A percentile compares a stretch with the other conserved stretches of the same genome.
phyloP scores from a whole-genome alignment of 208 protist species.

The Vickermania ingenoplastis region DNA sequence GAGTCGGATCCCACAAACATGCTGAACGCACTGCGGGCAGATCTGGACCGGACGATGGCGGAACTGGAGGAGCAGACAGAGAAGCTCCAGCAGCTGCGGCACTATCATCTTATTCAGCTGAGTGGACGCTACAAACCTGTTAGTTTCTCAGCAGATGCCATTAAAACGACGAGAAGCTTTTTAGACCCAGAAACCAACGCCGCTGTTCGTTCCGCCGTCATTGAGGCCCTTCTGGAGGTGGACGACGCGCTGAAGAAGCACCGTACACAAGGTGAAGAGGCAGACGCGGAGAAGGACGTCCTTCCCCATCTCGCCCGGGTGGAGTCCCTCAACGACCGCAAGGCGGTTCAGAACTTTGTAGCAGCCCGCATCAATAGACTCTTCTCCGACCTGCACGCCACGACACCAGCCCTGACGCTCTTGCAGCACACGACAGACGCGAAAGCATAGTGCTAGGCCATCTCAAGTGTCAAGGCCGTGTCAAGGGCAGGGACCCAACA shows the following conservation, averaged over 20 bases:
- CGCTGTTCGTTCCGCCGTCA: conserved; percentile 40
- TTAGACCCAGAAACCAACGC: conserved; percentile 53
- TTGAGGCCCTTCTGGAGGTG: conserved; percentile 42
- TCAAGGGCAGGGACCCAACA: too few species aligned
- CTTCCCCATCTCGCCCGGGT: conserved; percentile 23
- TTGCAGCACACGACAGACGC: conserved; percentile 3
- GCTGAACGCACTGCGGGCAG: conserved; percentile 22
- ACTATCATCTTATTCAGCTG: conserved; percentile 50
- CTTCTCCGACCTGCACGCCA: conserved; percentile 44
- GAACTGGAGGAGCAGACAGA: conserved; percentile 33
- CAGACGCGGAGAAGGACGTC: background rate
- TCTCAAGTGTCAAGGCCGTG: too few species aligned
- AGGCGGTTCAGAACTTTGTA: conserved; percentile 53
- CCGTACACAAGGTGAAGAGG: conserved; percentile 1
- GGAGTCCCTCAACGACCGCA: conserved; percentile 24
- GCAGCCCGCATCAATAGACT: conserved; percentile 42
- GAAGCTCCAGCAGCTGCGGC: conserved; percentile 26
- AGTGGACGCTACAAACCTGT: conserved; percentile 33
- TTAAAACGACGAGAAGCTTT: conserved; percentile 33
- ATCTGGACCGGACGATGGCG: conserved; percentile 27
- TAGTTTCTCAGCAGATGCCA: conserved; percentile 17
- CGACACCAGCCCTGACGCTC: conserved; percentile 26
- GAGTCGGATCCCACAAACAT: conserved; percentile 17
- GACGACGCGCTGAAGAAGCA: conserved; percentile 15
- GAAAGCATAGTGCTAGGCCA: background rate